Percentiles rank a stretch among this genome's conserved stretches.
phyloP scores from a whole-genome alignment of 768 basidiomycete genomes.

The Auriscalpium orientale region DNA sequence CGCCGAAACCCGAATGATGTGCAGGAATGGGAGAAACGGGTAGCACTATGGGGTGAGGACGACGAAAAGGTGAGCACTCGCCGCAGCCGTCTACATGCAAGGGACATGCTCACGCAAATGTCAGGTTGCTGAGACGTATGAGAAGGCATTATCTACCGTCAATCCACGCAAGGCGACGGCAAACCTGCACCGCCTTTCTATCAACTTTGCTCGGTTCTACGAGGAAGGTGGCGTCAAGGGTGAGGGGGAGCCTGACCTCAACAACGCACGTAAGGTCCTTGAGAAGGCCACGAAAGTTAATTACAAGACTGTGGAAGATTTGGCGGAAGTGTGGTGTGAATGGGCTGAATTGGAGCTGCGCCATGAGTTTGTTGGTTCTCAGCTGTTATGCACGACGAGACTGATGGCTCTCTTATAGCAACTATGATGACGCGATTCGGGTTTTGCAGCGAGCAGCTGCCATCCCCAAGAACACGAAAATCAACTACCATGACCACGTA shows the following conservation, averaged over 20 bases:
- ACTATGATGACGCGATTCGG: constrained; percentile 90
- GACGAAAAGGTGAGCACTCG: constrained; percentile 70
- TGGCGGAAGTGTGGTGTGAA: constrained; percentile 98
- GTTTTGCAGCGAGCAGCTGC: constrained; percentile 97
- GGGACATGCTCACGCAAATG: background rate
- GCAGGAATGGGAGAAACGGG: constrained; percentile 98
- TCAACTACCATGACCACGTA: constrained; percentile 96
- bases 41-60: constrained; percentile 87
- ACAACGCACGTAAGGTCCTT: constrained; percentile 83
- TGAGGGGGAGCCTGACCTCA: constrained; percentile 73
- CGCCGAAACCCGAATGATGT: constrained; percentile 96
- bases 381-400: constrained; percentile 10
- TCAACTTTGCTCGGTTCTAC: constrained; percentile 97
- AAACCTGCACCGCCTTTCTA: constrained; percentile 81
- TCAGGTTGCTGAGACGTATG: constrained; percentile 91
- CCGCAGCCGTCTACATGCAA: background rate
- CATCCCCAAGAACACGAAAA: constrained; percentile 80
- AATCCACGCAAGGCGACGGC: constrained; percentile 85
- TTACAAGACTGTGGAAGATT: constrained; percentile 93
- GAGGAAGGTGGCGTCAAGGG: constrained; percentile 87
- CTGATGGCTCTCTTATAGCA: constrained; percentile 41
- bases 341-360: constrained; percentile 98
- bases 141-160: constrained; percentile 80
- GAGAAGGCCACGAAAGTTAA: constrained; percentile 89
- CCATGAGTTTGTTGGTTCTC: constrained; percentile 62